Evolutionary conservation across 1,284 basidiomycete species (phyloP), one percentile per base, ranked within the genome.

Genomic region (Melanopsichium pennsylvanicum): DNA sequence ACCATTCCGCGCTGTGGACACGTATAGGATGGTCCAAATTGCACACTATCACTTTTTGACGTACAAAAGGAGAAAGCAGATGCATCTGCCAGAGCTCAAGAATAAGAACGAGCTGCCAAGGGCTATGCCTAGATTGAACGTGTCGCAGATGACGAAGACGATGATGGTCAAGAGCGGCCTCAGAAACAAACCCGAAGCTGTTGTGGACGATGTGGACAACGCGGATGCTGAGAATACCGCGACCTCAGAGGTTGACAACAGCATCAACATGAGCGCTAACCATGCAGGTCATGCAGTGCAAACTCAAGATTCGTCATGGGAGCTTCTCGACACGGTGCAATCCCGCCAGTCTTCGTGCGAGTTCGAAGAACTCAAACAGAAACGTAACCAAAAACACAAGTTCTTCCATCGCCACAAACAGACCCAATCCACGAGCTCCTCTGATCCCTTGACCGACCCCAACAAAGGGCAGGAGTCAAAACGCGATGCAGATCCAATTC

Each of bases 11-110:
- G 72, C 75, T 2, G 76, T 80, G 13, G 78, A 80, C 22, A 80
- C 78, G 23, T 80, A 78, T 43, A 46, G 74, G 18, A 80, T 80
- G 78, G 66, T 70, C 10, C 61, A 76, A 59, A 80, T 80, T 32
- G 78, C 60, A 9, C 74, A 79, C 48, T 77, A 74, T 39, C 78
- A 80, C 52, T 43, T 55, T n/a, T 21, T 76, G 21, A 80, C 75
- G 35, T 78, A 74, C 47, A 70, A 66, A 49, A 56, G 74, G 22
- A 61, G 78, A 23, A 54, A 34, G 22, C 33, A 69, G 39, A 41
- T 79, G 8, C n/a, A 72, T 26, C 49, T 80, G 41, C 74, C 74
- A 0, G 39, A 71, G 26, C 61, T 80, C 6, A 41, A 67, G 43
- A 75, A 80, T 36, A 59, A 69, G 32, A 80, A 78, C 46, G 78